Evolutionary conservation across 2,329 filamentous ascomycete genomes (phyloP), one percentile per base, ranked within the genome.

Genomic region (Cytospora piceae): DNA sequence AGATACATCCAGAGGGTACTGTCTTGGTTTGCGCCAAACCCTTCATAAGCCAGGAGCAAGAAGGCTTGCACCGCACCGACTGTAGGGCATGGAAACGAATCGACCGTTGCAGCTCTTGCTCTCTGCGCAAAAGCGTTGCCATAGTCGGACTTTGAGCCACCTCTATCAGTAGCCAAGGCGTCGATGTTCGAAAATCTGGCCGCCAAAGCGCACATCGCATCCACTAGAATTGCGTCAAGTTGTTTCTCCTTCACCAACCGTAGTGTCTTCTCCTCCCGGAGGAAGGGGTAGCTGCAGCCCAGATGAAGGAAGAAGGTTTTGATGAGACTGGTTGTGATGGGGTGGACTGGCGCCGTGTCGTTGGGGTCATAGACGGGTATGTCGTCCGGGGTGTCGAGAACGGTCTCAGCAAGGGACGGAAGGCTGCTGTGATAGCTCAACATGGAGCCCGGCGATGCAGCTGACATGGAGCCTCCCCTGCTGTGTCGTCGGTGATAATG

Each of bases 1-100:
- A 96, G 82, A 73, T 96, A 96, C 92, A 96, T 96, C 93, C 93
- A 97, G 8, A 97, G 77, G 0, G 92, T 92, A 74, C 92, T 96
- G 73, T 96, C 93, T 71, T 94, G 91, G 70, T 92, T 92, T 14
- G 91, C 91, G 1, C 93, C 93, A 71, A 97, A 96, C 53, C 94
- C 90, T 70, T 96, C 92, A 73, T 96, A 96, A 0, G 92, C 93
- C 77, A 97, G 86, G 32, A 97, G 79, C 14, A 96, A 78, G 58
- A 90, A 93, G 0, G 93, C 92, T 72, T 96, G 93, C 0, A 95
- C 91, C 12, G 92, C 92, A 29, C 90, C 90, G 1, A 96, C 88
- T 2, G 89, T 93, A 0, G 93, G 93, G 68, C 90, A 95, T 0
- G 91, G 86, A 69, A 96, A 93, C 0, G 90, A 91, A 71, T 96